Evolutionary conservation across 208 protist species (phyloP), one percentile per base, ranked within the genome.

Genomic region (Crithidia mellificae): DNA sequence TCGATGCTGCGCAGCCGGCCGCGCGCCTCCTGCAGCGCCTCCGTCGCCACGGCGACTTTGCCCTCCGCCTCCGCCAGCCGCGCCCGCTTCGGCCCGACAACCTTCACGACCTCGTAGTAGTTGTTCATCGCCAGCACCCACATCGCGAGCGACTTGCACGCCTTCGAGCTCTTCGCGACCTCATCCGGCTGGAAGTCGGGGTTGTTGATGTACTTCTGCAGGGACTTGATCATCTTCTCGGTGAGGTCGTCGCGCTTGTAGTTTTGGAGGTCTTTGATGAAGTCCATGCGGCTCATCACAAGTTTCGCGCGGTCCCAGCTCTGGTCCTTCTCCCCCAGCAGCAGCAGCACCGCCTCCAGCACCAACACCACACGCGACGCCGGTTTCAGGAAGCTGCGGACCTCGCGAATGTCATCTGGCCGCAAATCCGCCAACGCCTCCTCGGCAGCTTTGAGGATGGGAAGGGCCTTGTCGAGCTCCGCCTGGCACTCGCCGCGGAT

Each of bases 71-170:
- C 83, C 17, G 82, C 85, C 30, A 96, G 79, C 4, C 82, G 67
- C 50, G 82, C 71, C 36, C 87, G 77, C 82, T 97, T 96, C 20
- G 95, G 93, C 6, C 74, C 84, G n/a, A 97, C 88, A 0, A 95
- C 86, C 70, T 96, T 96, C 34, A 92, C 84, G 20, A 98, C 94
- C 46, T 96, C 84, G 69, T 95, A 90, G 82, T 98, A 99, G 64
- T 91, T 94, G 74, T 97, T 91, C 65, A 98, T 98, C 24, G 97
- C 97, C 25, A 90, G 64, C 49, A 95, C 92, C 98, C 98, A 99
- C 85, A 96, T 87, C 44, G 95, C 95, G 5, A 99, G 86, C 12
- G 93, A 97, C 59, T 88, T 93, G 67, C 95, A 96, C 30, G 98
- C 98, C 72, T 88, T 89, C 34, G 96, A 98, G 61, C 90, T 95